phyloP scores from a whole-genome alignment of 2,329 filamentous ascomycete species.

The Paecilomyces niveus region DNA sequence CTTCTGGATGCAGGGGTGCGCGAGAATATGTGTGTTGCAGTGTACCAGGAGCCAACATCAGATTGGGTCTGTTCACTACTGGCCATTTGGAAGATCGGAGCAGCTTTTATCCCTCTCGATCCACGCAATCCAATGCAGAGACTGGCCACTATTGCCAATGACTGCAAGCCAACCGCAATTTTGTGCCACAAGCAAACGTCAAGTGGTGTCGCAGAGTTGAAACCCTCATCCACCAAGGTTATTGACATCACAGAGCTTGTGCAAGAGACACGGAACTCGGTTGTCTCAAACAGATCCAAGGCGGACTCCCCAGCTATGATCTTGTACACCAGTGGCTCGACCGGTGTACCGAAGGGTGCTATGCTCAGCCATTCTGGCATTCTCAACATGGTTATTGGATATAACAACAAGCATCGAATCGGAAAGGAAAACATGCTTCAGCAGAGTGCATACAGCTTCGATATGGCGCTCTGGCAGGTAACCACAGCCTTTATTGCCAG shows the following conservation, averaged over 20 bases:
- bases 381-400: slow-evolving; percentile 14
- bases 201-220: background rate
- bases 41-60: slow-evolving; percentile 32
- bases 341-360: slow-evolving; percentile 30
- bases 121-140: slow-evolving; percentile 19
- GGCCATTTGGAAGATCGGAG: slow-evolving; percentile 34
- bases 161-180: slow-evolving; percentile 21
- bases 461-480: slow-evolving; percentile 11
- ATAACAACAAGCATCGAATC: slow-evolving; percentile 3
- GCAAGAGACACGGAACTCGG: slow-evolving; percentile 1
- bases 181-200: slow-evolving; percentile 18
- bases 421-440: slow-evolving; percentile 7
- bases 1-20: slow-evolving; percentile 13
- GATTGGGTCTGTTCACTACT: slow-evolving; percentile 24
- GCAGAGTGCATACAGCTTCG: slow-evolving; percentile 9
- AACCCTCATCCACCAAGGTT: background rate
- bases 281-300: background rate
- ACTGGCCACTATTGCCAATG: slow-evolving; percentile 21
- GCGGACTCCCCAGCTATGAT: background rate
- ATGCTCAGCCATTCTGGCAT: slow-evolving; percentile 16
- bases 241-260: background rate
- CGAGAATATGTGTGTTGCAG: slow-evolving; percentile 24
- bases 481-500: slow-evolving; percentile 9
- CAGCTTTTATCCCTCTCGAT: slow-evolving; percentile 33
- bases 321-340: slow-evolving; percentile 22